Evolutionary conservation across 345 rosid genomes (phyloP).

Genomic region (Arabidopsis arenosa): DNA sequence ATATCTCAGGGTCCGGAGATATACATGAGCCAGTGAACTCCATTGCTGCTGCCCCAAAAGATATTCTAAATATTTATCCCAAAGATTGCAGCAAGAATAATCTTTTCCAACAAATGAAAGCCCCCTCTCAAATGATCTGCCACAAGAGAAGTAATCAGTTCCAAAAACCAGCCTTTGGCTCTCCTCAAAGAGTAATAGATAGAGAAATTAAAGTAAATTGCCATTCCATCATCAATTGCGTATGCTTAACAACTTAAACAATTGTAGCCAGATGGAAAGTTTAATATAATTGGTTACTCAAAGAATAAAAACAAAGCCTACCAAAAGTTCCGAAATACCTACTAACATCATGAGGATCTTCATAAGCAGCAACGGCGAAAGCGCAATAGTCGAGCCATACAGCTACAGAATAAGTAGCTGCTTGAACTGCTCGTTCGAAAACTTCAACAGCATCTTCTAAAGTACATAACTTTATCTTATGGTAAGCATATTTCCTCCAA

Average conservation of each 20-base stretch:
- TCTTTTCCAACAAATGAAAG: conserved; percentile 87
- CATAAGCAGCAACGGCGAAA: conserved; percentile 59
- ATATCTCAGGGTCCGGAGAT: conserved; percentile 68
- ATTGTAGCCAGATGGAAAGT: not conserved
- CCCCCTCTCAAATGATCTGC: conserved; percentile 79
- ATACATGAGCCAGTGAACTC: conserved; percentile 70
- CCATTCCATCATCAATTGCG: not conserved
- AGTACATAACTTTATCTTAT: conserved; percentile 58
- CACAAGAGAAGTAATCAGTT: conserved; percentile 1
- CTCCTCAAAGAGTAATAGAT: not conserved
- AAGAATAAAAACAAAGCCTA: conserved; percentile 17
- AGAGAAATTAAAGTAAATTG: not conserved
- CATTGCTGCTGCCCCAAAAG: conserved; percentile 66
- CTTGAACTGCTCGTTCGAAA: conserved; percentile 72
- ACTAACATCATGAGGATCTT: conserved; percentile 72
- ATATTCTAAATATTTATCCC: conserved; percentile 84
- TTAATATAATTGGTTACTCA: not conserved
- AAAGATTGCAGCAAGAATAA: conserved; percentile 66
- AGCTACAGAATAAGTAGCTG: conserved; percentile 73
- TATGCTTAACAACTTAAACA: not conserved
- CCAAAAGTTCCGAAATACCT: conserved; percentile 55
- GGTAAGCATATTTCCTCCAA: conserved; percentile 86
- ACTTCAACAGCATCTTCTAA: conserved; percentile 65
- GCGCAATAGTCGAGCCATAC: conserved; percentile 81
- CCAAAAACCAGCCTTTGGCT: not conserved